Evolutionary conservation across 164 flowering plant species (phyloP), one percentile per base, ranked within the genome.

Genomic region (Annona cherimola): DNA sequence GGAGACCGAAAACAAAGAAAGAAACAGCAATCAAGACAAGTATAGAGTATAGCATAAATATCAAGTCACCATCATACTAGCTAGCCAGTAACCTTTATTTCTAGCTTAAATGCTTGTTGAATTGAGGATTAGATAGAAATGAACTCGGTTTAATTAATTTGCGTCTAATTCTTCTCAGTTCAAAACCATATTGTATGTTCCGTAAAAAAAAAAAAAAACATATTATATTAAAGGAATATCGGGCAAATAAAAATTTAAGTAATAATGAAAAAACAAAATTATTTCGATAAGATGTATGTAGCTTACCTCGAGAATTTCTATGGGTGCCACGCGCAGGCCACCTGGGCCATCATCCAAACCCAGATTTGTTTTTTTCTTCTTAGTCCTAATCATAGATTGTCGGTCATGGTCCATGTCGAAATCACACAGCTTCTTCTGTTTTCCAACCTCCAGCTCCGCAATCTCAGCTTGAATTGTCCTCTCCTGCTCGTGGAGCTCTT

Each of bases 401-500:
- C 55, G 54, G 16, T 65, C 75, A 41, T 59, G 63, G 2, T 72
- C 76, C 39, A 68, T 5, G 39, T 74, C 63, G 26, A 45, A 42
- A 42, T 19, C 50, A 2, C 79, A 62, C 1, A 45, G 69, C 5
- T 74, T 83, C 76, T 74, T 79, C 61, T 68, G 59, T 66, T 57
- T 85, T 4, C 83, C 81, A 0, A 78, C 75, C 65, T 90, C 96
- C 0, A 90, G 83, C 45, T 89, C 88, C 6, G 62, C 42, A 19
- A 93, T 83, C 78, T 93, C 98, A 0, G 82, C 73, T 61, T 81
- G 77, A 43, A 93, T 83, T 41, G 72, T 75, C 41, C 73, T 81
- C 74, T 90, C 93, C 77, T 89, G 86, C 9, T 87, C 85, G 3
- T 90, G 96, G 72, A 92, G 68, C n/a, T 86, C 88, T 78, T 89